These are phyloP conservation scores for Condylostoma magnum DNA, from an alignment of 169 alveolate genomes.

Conservation along the genomic window DNA sequence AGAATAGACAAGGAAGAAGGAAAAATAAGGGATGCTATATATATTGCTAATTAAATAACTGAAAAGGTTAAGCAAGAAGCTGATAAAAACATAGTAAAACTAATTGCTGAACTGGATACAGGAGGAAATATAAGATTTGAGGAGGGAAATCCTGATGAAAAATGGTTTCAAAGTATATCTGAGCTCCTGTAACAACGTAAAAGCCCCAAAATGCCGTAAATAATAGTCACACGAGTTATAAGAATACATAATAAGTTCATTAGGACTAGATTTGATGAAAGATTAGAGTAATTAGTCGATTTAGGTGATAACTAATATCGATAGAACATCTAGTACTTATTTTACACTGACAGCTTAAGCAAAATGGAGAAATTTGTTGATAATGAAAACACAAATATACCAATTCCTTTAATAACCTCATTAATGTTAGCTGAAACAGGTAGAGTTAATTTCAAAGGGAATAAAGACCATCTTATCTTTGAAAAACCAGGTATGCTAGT, in stretches of 20 bases:
- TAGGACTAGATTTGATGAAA: slow-evolving; percentile 78
- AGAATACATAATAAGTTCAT: slow-evolving; percentile 75
- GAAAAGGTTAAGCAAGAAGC: background rate
- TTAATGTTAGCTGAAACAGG: slow-evolving; percentile 66
- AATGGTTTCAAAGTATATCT: slow-evolving; percentile 64
- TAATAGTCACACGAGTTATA: slow-evolving; percentile 60
- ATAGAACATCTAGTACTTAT: slow-evolving; percentile 58
- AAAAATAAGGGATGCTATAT: background rate
- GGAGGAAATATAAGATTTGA: slow-evolving; percentile 76
- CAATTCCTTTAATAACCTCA: slow-evolving; percentile 53
- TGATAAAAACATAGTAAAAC: slow-evolving; percentile 32
- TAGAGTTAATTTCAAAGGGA: slow-evolving; percentile 25
- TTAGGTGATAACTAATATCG: slow-evolving; percentile 47
- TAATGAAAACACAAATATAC: slow-evolving; percentile 34
- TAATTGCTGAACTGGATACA: slow-evolving; percentile 70
- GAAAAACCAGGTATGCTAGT: slow-evolving; percentile 61
- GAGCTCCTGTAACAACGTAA: slow-evolving; percentile 56
- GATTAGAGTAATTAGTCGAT: slow-evolving; percentile 61
- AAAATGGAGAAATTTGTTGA: slow-evolving; percentile 58
- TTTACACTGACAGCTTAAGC: slow-evolving; percentile 62
- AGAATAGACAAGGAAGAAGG: background rate
- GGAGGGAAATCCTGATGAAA: slow-evolving; percentile 68
- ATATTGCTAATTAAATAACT: background rate
- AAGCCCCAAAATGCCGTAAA: slow-evolving; percentile 44
- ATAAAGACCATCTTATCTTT: slow-evolving; percentile 20